Base-by-base conservation (phyloP, 2,329 filamentous ascomycete species). In the Cytospora chrysosperma region DNA sequence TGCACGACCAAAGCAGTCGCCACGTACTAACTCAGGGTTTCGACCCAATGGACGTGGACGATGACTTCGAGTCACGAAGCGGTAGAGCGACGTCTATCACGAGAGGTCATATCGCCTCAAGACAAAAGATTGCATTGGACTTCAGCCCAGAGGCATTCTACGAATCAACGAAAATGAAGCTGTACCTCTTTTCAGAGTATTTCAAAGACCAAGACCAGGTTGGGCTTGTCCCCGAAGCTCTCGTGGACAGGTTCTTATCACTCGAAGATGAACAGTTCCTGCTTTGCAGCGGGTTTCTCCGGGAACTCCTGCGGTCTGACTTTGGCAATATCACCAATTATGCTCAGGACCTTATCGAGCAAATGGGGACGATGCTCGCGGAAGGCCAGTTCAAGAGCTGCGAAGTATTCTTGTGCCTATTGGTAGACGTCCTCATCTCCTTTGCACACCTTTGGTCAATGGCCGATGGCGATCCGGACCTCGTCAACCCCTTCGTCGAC, bases 371-470 rank as follows among this genome's bases (percentile, higher is more conserved):
- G 0, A 76, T 87, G 8, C 80, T 88, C 26, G 76, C 79, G 17
- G 77, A 81, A 3, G 84, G 86, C 63, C 82, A 85, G 30, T 89
- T 89, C 69, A 86, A 88, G 63, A 86, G 87, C 67, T 94, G 89
- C 66, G 93, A 97, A 75, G 85, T 88, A 24, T 86, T 90, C 4
- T 78, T 92, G 56, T 83, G 82, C 52, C 78, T 88, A 21, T 89
- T 87, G 67, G 80, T 96, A 27, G 85, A 89, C 54, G 77, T 91
- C 61, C 83, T 97, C 72, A 78, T 84, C 58, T 85, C 83, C 40
- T 81, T 92, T 58, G 83, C 86, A 47, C 74, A 77, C 15, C 77
- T 85, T 47, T 95, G 91, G 91, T 76, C 81, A 2, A 80, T 85
- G 26, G 80, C 83, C 49, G 78, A 80, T 26, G 82, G 83, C 37